A percentile compares a stretch with the other conserved stretches of the same genome.
phyloP scores from a whole-genome alignment of 352 stramenopile genomes.

The Phytophthora gonapodyides region DNA sequence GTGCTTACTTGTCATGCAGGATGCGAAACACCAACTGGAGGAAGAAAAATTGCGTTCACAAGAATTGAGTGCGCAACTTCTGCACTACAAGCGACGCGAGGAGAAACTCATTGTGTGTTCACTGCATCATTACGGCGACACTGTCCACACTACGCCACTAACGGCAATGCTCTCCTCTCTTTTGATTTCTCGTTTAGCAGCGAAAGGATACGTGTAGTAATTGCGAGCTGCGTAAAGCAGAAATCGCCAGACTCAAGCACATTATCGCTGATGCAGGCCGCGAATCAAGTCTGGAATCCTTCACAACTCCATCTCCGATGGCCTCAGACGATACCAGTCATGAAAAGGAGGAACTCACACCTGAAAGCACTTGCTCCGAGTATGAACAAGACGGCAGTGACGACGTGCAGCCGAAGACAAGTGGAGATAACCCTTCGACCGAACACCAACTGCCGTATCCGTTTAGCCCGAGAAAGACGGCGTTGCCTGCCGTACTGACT shows the following conservation, averaged over 20 bases:
- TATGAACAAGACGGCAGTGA: constrained; percentile 11
- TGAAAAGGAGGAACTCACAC: constrained; percentile 15
- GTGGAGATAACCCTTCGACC: background rate
- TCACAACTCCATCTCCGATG: constrained; percentile 2
- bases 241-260: constrained; percentile 16
- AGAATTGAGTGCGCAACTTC: constrained; percentile 38
- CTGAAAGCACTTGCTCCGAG: constrained; percentile 19
- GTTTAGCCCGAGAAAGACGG: background rate
- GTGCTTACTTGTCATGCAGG: constrained; percentile 27
- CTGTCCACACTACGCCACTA: no score
- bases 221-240: constrained; percentile 21
- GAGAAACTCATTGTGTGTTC: constrained; percentile 15
- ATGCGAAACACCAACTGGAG: constrained; percentile 52
- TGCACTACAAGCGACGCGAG: constrained; percentile 21
- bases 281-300: background rate
- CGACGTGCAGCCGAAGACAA: background rate
- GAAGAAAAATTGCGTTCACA: constrained; percentile 45
- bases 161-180: background rate
- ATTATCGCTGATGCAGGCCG: constrained; percentile 8
- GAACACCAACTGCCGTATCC: background rate
- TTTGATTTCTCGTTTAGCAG: constrained; percentile 13
- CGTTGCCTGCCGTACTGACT: background rate
- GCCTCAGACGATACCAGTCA: background rate
- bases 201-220: constrained; percentile 25
- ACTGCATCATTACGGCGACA: background rate